Base-by-base conservation (phyloP, 352 stramenopile species). In the Phytophthora tubulina region DNA sequence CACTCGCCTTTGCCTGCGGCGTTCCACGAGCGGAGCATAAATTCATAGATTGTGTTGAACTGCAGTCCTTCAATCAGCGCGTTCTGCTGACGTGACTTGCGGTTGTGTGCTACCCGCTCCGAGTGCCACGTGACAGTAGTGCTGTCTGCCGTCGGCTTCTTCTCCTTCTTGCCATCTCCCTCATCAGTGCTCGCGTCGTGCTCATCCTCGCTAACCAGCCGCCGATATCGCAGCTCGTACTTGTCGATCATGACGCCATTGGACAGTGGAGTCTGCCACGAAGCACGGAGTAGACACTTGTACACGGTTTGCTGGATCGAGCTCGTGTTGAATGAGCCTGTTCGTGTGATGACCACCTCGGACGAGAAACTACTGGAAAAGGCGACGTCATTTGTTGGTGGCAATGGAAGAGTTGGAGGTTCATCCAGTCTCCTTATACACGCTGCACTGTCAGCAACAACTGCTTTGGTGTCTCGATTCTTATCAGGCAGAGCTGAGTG, bases 201-300 rank as follows among this genome's bases (percentile, higher is more conserved):
- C 21, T 78, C 78, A 13, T 79, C 72, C 13, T 81, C 83, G 38
- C 70, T 51, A 8, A 67, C 67, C 42, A 88, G 38, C 31, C 70
- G 44, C 4, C 83, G 80, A 59, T 90, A 86, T 39, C 84, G 84
- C 15, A 90, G 63, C 70, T 93, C 85, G 71, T 90, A 91, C 59
- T 86, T 93, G 50, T 91, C 78, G 62, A 92, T 91, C 49, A 91
- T 76, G 13, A 76, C 82, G 44, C 85, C 86, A 35, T 93, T 91
- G 17, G 84, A 90, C 15, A 89, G 66, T n/a, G 82, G 83, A 15
- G 83, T 89, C 38, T 82, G 60, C 84, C 84, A 94, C 44, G 61
- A 67, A 44, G 85, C 46, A 31, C 79, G 73, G 30, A 85, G 44
- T 15, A 90, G 51, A 27, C 84, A 93, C 54, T 85, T 89, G 72